These are phyloP conservation scores for Pyrenophora seminiperda DNA, from an alignment of 2,329 filamentous ascomycete genomes.

Conservation along the genomic window DNA sequence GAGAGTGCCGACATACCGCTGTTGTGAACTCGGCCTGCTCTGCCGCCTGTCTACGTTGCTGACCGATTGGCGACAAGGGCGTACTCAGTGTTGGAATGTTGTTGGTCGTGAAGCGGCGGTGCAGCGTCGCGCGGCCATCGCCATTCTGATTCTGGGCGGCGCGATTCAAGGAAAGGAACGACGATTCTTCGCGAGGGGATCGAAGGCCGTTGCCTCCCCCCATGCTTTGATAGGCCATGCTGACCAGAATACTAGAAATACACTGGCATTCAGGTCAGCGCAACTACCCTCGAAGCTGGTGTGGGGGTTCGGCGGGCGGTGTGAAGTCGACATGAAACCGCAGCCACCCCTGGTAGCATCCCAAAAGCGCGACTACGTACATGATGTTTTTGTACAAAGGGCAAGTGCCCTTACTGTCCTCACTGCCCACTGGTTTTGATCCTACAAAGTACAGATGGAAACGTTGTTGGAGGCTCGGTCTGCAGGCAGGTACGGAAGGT, in stretches of 20 bases:
- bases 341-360: constrained; percentile 18
- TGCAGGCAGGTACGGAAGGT: constrained; percentile 11
- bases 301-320: constrained; percentile 46
- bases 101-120: constrained; percentile 90
- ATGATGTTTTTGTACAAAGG: constrained; percentile 37
- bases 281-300: constrained; percentile 23
- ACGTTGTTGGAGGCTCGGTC: constrained; percentile 18
- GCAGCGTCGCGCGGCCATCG: constrained; percentile 77
- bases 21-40: constrained; percentile 61
- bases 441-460: constrained; percentile 17
- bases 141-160: constrained; percentile 59
- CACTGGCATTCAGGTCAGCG: constrained; percentile 44
- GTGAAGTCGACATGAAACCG: constrained; percentile 31
- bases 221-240: constrained; percentile 69
- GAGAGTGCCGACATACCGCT: constrained; percentile 52
- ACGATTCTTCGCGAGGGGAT: constrained; percentile 74
- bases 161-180: constrained; percentile 73
- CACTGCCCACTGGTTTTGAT: constrained; percentile 21
- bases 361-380: constrained; percentile 25
- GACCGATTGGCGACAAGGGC: constrained; percentile 64
- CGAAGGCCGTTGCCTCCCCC: constrained; percentile 75
- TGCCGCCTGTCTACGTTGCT: constrained; percentile 59
- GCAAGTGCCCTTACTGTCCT: constrained; percentile 31
- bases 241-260: constrained; percentile 44
- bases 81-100: constrained; percentile 81